A percentile compares a stretch with the other conserved stretches of the same genome.
These are phyloP conservation scores for Starmerella floricola DNA, from an alignment of 805 yeast genomes.

Conservation along the genomic window DNA sequence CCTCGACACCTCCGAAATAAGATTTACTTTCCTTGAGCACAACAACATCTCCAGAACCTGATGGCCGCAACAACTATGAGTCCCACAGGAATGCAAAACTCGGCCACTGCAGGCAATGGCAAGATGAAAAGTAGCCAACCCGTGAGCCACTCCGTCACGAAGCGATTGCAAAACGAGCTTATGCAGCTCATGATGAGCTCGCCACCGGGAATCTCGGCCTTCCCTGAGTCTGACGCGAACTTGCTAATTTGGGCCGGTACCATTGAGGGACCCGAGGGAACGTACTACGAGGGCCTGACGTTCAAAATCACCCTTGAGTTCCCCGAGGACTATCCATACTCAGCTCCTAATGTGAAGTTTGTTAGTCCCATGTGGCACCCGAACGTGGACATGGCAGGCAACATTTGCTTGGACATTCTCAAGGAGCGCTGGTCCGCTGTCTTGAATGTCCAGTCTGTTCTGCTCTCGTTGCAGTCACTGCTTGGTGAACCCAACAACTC, in stretches of 20 bases:
- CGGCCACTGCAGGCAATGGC: not conserved
- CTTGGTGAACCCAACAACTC: constrained; percentile 52
- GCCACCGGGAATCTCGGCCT: constrained; percentile 43
- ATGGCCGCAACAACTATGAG: constrained; percentile 11
- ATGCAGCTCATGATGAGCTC: constrained; percentile 42
- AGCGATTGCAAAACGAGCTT: constrained; percentile 40
- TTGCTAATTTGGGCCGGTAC: constrained; percentile 47
- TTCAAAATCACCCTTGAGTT: constrained; percentile 42
- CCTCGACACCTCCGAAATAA: too few relatives aligned
- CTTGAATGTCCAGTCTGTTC: constrained; percentile 48
- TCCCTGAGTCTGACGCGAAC: constrained; percentile 42
- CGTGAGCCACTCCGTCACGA: constrained; percentile 39
- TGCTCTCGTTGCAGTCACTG: constrained; percentile 46
- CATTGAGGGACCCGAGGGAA: constrained; percentile 45
- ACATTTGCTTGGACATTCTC: constrained; percentile 51
- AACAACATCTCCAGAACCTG: not conserved
- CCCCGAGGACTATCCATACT: constrained; percentile 45
- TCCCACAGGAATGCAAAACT: not conserved
- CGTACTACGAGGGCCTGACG: constrained; percentile 43
- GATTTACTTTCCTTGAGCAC: too few relatives aligned
- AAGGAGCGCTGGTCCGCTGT: constrained; percentile 57
- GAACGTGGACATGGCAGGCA: constrained; percentile 51
- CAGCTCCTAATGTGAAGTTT: constrained; percentile 46
- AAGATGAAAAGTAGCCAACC: constrained; percentile 14
- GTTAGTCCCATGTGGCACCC: constrained; percentile 56